These are phyloP conservation scores for Gracilaria domingensis DNA, from an alignment of 23 red algal genomes.

Conservation along the genomic window DNA sequence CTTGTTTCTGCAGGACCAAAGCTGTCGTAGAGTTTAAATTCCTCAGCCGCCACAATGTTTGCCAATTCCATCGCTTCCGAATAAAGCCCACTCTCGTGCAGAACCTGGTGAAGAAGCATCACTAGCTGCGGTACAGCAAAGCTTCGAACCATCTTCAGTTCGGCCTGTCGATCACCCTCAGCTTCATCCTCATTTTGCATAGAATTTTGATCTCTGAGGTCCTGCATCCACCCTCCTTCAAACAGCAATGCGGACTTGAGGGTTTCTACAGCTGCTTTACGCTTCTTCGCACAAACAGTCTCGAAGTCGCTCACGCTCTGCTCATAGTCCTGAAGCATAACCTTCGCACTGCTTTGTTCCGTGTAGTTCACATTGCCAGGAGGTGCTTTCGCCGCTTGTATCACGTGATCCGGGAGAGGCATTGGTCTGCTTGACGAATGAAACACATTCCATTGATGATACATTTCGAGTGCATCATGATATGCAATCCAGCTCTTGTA, in stretches of 20 bases:
- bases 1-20: slow-evolving; percentile 52
- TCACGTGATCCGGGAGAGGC: slow-evolving; percentile 40
- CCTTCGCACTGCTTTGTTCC: slow-evolving; percentile 38
- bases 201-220: not conserved
- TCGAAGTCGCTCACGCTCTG: slow-evolving; percentile 32
- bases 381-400: slow-evolving; percentile 26
- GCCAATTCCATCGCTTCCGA: slow-evolving; percentile 61
- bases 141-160: slow-evolving; percentile 53
- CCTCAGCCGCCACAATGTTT: slow-evolving; percentile 43
- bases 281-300: slow-evolving; percentile 8
- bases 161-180: not conserved
- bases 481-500: slow-evolving; percentile 51
- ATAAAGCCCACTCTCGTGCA: slow-evolving; percentile 60
- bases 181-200: not conserved
- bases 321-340: slow-evolving; percentile 42
- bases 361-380: slow-evolving; percentile 64
- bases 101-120: slow-evolving; percentile 56
- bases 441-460: slow-evolving; percentile 58
- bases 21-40: slow-evolving; percentile 50
- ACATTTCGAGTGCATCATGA: slow-evolving; percentile 36
- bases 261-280: slow-evolving; percentile 41
- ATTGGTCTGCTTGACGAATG: slow-evolving; percentile 20
- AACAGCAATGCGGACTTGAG: slow-evolving; percentile 33
- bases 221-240: slow-evolving; percentile 66
- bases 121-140: slow-evolving; percentile 58